A percentile compares a stretch with the other conserved stretches of the same genome.
These are phyloP conservation scores for Chaetomiaceae sp. DNA, from an alignment of 2,329 filamentous ascomycete species.

Conservation along the genomic window DNA sequence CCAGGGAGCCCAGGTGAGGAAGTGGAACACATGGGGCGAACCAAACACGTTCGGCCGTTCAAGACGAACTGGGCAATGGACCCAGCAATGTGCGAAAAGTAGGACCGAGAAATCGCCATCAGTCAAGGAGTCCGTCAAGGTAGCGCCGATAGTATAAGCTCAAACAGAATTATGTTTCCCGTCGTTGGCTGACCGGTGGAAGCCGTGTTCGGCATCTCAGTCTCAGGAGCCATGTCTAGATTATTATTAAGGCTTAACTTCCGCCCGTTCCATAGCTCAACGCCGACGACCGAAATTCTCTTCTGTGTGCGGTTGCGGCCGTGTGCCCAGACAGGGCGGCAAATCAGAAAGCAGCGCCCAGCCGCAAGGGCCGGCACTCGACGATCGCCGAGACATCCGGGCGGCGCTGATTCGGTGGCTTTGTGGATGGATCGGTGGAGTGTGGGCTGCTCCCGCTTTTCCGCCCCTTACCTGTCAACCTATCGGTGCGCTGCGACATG, in stretches of 20 bases:
- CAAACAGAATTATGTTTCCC: no score
- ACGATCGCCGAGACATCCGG: neutral
- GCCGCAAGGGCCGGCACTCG: slow-evolving; percentile 7
- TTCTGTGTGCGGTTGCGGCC: no score
- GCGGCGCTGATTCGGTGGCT: slow-evolving; percentile 15
- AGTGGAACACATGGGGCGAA: neutral
- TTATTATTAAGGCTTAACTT: no score
- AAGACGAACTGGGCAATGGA: no score
- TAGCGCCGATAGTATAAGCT: no score
- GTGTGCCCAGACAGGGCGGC: neutral
- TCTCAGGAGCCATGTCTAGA: no score
- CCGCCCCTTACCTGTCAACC: neutral
- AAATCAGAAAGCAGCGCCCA: neutral
- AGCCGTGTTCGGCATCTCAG: no score
- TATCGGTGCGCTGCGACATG: slow-evolving; percentile 1
- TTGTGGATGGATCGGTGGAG: slow-evolving; percentile 17
- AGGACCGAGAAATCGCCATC: neutral
- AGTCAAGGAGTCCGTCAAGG: neutral
- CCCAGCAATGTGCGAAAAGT: neutral
- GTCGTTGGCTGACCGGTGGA: no score
- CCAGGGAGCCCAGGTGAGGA: neutral
- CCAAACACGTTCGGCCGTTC: no score
- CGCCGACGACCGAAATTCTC: no score
- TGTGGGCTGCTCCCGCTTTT: neutral
- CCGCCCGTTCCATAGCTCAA: no score